These are phyloP conservation scores for Firmiana major DNA, from an alignment of 345 rosid species.

Conservation along the genomic window DNA sequence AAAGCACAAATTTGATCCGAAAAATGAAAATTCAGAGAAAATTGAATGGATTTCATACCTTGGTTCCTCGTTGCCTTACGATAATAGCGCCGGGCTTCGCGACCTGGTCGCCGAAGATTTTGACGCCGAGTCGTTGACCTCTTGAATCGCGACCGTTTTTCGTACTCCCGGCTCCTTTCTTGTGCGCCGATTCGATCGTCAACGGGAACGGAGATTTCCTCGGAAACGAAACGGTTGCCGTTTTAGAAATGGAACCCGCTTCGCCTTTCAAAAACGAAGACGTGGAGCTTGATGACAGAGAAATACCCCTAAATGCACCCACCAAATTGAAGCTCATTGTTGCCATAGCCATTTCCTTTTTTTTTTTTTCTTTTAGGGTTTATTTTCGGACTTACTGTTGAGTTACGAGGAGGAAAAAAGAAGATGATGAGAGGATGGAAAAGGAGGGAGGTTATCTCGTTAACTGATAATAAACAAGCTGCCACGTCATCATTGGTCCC, in stretches of 20 bases:
- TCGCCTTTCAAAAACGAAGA: conserved; percentile 63
- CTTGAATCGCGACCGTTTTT: conserved; percentile 96
- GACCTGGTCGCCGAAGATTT: conserved; percentile 81
- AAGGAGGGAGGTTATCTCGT: neutral
- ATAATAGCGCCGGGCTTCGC: conserved; percentile 96
- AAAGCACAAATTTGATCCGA: neutral
- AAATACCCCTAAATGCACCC: conserved; percentile 62
- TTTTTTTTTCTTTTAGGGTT: neutral
- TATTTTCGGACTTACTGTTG: neutral
- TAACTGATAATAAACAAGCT: neutral
- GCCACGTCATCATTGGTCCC: neutral
- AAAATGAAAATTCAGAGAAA: neutral
- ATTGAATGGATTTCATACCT: conserved; percentile 36
- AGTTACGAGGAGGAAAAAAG: neutral
- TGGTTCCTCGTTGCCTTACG: conserved; percentile 95
- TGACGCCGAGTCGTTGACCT: conserved; percentile 90
- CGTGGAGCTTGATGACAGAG: conserved; percentile 49
- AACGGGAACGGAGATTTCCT: conserved; percentile 42
- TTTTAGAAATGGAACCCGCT: conserved; percentile 18
- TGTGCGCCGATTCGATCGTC: conserved; percentile 84
- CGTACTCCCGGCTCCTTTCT: conserved; percentile 98
- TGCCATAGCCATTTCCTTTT: conserved; percentile 31
- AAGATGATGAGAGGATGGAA: neutral
- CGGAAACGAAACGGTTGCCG: conserved; percentile 39
- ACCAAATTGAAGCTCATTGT: conserved; percentile 50